phyloP scores from a whole-genome alignment of 192 early-diverging fungal genomes.

The Podila epigama region DNA sequence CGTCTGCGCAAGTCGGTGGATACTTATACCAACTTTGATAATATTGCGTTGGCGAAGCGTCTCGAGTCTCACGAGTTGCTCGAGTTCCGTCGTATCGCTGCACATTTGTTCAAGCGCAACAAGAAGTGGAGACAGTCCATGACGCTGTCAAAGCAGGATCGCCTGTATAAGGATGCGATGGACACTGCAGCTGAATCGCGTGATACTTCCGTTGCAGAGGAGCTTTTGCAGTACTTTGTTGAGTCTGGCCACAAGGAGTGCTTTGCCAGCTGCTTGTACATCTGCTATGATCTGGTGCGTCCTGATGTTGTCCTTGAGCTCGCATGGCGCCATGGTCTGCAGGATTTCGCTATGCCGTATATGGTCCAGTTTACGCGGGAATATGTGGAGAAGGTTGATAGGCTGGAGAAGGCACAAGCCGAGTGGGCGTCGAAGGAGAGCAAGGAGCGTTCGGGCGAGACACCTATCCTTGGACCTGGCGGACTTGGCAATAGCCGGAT shows the following conservation, averaged over 20 bases:
- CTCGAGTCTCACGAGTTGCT: slow-evolving; percentile 96
- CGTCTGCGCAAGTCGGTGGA: slow-evolving; percentile 94
- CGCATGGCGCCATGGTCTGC: slow-evolving; percentile 87
- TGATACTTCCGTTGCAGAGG: slow-evolving; percentile 90
- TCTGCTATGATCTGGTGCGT: slow-evolving; percentile 94
- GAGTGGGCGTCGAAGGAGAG: slow-evolving; percentile 26
- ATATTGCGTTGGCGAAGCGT: slow-evolving; percentile 86
- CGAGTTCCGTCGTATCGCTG: slow-evolving; percentile 97
- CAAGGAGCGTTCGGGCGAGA: slow-evolving; percentile 23
- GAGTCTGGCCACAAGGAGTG: slow-evolving; percentile 90
- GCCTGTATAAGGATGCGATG: slow-evolving; percentile 98
- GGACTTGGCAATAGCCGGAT: not conserved
- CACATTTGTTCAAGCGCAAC: slow-evolving; percentile 96
- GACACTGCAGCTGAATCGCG: slow-evolving; percentile 94
- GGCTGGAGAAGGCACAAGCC: slow-evolving; percentile 42
- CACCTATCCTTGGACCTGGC: not conserved
- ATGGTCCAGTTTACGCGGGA: slow-evolving; percentile 93
- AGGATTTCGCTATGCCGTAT: slow-evolving; percentile 98
- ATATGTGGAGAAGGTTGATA: slow-evolving; percentile 81
- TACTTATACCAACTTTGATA: slow-evolving; percentile 95
- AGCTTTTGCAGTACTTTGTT: slow-evolving; percentile 95
- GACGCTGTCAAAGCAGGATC: slow-evolving; percentile 94
- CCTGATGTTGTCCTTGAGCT: slow-evolving; percentile 96
- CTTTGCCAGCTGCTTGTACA: slow-evolving; percentile 92
- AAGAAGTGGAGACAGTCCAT: slow-evolving; percentile 97